These are phyloP conservation scores for Skeletonema costatum DNA, from an alignment of 108 stramenopile genomes.

Conservation along the genomic window DNA sequence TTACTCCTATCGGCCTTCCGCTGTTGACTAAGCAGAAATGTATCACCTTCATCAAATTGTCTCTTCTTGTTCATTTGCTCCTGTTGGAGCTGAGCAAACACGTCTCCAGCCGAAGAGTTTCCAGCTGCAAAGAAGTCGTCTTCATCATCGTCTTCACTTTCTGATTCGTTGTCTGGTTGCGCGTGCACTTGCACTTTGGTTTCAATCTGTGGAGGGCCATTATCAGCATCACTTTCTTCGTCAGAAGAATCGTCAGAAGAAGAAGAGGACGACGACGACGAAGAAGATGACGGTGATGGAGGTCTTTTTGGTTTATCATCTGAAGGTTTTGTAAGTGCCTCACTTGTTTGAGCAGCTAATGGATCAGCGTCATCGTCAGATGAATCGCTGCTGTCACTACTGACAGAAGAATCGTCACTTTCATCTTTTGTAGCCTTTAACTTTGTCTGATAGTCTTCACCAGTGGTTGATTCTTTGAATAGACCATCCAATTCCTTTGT, in stretches of 20 bases:
- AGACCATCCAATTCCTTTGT: conserved; percentile 36
- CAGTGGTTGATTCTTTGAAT: conserved; percentile 43
- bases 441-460: conserved; percentile 37
- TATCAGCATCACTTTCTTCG: conserved; percentile 13
- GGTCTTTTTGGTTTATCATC: background rate
- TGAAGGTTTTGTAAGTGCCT: background rate
- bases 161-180: conserved; percentile 9
- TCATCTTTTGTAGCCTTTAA: conserved; percentile 3
- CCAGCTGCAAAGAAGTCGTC: conserved; percentile 35
- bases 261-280: conserved; percentile 25
- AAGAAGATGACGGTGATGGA: conserved; percentile 31
- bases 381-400: background rate
- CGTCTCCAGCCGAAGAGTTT: conserved; percentile 28
- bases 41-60: background rate
- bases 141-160: conserved; percentile 10
- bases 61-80: conserved; percentile 9
- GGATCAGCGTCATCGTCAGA: conserved; percentile 36
- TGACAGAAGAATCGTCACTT: background rate
- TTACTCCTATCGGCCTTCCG: conserved; percentile 32
- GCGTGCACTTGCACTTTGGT: conserved; percentile 5
- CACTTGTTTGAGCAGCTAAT: conserved; percentile 11
- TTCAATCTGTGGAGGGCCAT: conserved; percentile 6
- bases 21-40: conserved; percentile 2
- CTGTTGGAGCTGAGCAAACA: conserved; percentile 29
- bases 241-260: conserved; percentile 12